phyloP scores from a whole-genome alignment of 495 filamentous ascomycete species.

The Penicillium lividum region DNA sequence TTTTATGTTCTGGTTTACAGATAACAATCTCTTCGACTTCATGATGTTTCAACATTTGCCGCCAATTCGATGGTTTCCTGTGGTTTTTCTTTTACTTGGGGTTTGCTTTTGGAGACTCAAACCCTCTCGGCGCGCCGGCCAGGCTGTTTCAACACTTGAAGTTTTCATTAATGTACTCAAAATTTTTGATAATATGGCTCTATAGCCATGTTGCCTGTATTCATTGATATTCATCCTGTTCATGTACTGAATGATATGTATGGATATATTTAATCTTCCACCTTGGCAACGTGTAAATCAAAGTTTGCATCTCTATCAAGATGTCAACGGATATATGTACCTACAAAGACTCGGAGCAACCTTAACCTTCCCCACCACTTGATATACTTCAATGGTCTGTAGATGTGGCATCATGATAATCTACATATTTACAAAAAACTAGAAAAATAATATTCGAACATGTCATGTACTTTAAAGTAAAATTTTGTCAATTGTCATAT shows the following conservation, averaged over 20 bases:
- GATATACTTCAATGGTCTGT: too few relatives aligned
- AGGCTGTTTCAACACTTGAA: slow-evolving; percentile 39
- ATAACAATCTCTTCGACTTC: background rate
- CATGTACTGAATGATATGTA: slow-evolving; percentile 7
- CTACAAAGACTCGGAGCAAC: too few relatives aligned
- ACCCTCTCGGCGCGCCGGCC: slow-evolving; percentile 20
- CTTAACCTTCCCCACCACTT: too few relatives aligned
- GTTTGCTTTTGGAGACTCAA: slow-evolving; percentile 14
- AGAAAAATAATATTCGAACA: too few relatives aligned
- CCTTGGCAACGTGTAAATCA: background rate
- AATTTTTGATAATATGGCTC: slow-evolving; percentile 8
- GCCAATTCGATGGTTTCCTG: slow-evolving; percentile 12
- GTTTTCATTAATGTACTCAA: slow-evolving; percentile 23
- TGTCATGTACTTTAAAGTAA: too few relatives aligned
- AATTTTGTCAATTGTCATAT: too few relatives aligned
- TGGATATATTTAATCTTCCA: background rate
- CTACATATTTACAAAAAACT: too few relatives aligned
- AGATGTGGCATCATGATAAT: too few relatives aligned
- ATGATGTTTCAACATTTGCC: slow-evolving; percentile 6
- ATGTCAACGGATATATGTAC: too few relatives aligned
- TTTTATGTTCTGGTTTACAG: slow-evolving; percentile 15
- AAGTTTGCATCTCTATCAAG: background rate
- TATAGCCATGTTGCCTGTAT: slow-evolving; percentile 12
- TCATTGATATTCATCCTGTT: slow-evolving; percentile 10
- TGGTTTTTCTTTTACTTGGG: slow-evolving; percentile 11